phyloP scores from a whole-genome alignment of 805 yeast species.

The Metahyphopichia silvanorum region DNA sequence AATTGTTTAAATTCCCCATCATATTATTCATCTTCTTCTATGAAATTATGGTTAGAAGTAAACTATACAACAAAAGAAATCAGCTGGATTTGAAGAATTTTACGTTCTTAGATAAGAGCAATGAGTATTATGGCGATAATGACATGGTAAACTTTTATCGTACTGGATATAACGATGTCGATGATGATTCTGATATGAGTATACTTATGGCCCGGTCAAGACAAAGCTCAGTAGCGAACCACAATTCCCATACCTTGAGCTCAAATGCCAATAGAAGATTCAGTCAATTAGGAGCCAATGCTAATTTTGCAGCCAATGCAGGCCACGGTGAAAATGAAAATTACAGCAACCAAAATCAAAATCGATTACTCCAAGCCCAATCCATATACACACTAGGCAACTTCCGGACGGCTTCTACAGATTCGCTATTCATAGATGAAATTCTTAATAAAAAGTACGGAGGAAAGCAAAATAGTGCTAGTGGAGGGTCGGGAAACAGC shows the following conservation, averaged over 20 bases:
- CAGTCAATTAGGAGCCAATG: constrained; percentile 9
- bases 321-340: too few relatives aligned
- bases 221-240: constrained; percentile 17
- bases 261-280: constrained; percentile 7
- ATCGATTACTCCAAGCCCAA: constrained; percentile 19
- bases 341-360: constrained; percentile 2
- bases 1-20: constrained; percentile 34
- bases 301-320: neutral
- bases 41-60: constrained; percentile 23
- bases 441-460: constrained; percentile 27
- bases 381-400: constrained; percentile 33
- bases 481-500: constrained; percentile 1
- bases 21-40: constrained; percentile 29
- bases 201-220: constrained; percentile 22
- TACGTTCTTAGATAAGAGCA: constrained; percentile 30
- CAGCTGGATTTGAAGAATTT: constrained; percentile 24
- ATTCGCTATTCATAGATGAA: constrained; percentile 35
- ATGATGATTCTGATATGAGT: constrained; percentile 25
- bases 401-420: constrained; percentile 37
- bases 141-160: constrained; percentile 21
- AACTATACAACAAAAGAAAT: constrained; percentile 13
- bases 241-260: constrained; percentile 4
- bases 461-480: constrained; percentile 1
- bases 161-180: constrained; percentile 9
- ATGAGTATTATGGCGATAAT: constrained; percentile 25